Base-by-base conservation (phyloP, 164 flowering plant genomes). In the Piper betle region DNA sequence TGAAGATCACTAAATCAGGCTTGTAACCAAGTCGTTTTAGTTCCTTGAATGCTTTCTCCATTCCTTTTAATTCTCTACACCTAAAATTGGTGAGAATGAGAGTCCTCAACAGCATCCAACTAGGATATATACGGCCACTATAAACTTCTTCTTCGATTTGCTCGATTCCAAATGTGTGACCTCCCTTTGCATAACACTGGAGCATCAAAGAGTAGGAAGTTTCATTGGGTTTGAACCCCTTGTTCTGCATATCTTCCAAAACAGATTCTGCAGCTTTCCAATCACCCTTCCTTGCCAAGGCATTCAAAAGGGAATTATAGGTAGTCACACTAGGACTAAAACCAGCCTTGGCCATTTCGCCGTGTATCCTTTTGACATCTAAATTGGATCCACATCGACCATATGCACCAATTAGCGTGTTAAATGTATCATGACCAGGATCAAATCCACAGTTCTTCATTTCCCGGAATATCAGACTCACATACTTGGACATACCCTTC, bases 391-490 rank as follows among this genome's bases (percentile, higher is more conserved):
- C 98, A 66, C 95, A 88, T 18, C 95, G 77, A 39, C 98, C 96
- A 73, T 87, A 91, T 4, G 88, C 95, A 64, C 83, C 66, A 38
- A 88, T 91, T 77, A 91, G 73, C 4, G 96, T 81, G 66, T 86
- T 85, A 61, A 86, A 88, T 18, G 97, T 88, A 74, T 88, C 87
- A 59, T 87, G 77, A 38, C 79, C 85, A n/a, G 98, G 96, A 71
- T 88, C 89, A 71, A 88, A 86, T n/a, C 98, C 98, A 66, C 95
- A 82, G 57, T 74, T 83, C 74, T 74, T 84, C 98, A 92, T 92
- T 73, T 88, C 96, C 42, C 61, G 69, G 40, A 92, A 83, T 10
- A 92, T 79, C 25, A 66, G 75, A 52, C 71, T 80, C 66, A 88
- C 86, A 72, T 82, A 78, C 58, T 75, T 77, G 46, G 77, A 79